Conservation (phyloP, 31 red algal species). For the Asparagopsis taxiformis region DNA sequence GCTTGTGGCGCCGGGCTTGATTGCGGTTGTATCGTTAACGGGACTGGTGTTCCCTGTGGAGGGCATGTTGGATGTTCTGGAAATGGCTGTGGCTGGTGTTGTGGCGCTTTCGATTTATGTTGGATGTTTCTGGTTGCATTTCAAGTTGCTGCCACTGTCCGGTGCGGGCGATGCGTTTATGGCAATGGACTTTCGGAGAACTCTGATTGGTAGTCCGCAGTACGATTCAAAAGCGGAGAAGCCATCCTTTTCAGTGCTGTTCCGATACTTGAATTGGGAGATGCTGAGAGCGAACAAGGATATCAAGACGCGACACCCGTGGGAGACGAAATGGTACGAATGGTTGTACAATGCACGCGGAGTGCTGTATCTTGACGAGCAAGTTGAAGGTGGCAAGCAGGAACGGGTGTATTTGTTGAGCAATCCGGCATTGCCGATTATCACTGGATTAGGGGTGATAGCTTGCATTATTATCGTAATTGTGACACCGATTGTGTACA, state of each 20-base stretch:
- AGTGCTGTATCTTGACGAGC: constrained; percentile 75
- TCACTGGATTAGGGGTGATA: constrained; percentile 26
- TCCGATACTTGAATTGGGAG: constrained; percentile 88
- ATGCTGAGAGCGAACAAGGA: constrained; percentile 87
- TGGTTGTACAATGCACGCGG: constrained; percentile 94
- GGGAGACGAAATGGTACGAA: constrained; percentile 96
- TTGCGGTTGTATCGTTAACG: constrained; percentile 62
- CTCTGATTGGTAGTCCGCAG: constrained; percentile 46
- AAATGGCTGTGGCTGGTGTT: constrained; percentile 66
- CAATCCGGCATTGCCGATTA: constrained; percentile 57
- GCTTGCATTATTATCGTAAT: constrained; percentile 13
- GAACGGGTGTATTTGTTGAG: constrained; percentile 63
- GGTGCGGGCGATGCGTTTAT: constrained; percentile 89
- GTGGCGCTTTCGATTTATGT: constrained; percentile 64
- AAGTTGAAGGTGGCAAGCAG: constrained; percentile 13
- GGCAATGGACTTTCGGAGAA: constrained; percentile 57
- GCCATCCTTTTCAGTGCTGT: constrained; percentile 48
- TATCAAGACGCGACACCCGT: constrained; percentile 77
- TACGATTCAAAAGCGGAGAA: constrained; percentile 34
- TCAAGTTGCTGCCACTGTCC: constrained; percentile 72
- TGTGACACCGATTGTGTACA: background rate
- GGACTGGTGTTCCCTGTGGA: constrained; percentile 58
- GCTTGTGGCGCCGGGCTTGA: constrained; percentile 70
- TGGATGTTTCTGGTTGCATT: constrained; percentile 83
- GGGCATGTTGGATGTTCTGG: constrained; percentile 45